These are phyloP conservation scores for Dipodascopsis tothii DNA, from an alignment of 805 yeast genomes.

Conservation along the genomic window DNA sequence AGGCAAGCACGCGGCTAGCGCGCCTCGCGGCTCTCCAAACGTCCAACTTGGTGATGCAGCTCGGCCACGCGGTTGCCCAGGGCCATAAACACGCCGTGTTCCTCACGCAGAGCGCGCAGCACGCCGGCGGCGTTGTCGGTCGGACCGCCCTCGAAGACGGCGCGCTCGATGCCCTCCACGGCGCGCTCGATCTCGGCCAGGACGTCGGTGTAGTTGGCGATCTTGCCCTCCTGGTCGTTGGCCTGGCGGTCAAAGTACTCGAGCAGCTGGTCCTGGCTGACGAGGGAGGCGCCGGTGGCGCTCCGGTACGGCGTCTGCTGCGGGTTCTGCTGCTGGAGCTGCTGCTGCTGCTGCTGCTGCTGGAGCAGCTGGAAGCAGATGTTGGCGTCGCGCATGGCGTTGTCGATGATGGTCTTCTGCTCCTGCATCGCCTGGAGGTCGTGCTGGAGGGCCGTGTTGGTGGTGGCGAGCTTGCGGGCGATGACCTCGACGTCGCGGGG, in stretches of 20 bases:
- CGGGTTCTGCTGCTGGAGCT: not conserved
- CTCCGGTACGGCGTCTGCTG: no score
- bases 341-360: constrained; percentile 6
- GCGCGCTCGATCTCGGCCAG: constrained; percentile 46
- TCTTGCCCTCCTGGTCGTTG: constrained; percentile 39
- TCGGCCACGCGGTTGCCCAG: constrained; percentile 66
- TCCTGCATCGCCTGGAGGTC: constrained; percentile 14
- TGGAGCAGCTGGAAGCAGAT: constrained; percentile 16
- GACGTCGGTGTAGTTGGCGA: constrained; percentile 42
- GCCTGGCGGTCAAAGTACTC: constrained; percentile 44
- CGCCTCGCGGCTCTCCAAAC: constrained; percentile 17
- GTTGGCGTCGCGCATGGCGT: constrained; percentile 13
- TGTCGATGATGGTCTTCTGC: constrained; percentile 13
- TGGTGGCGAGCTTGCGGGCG: constrained; percentile 30
- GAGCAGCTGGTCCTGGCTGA: constrained; percentile 40
- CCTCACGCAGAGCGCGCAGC: constrained; percentile 39
- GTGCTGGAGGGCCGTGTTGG: constrained; percentile 17
- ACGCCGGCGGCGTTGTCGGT: constrained; percentile 19
- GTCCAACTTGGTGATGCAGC: constrained; percentile 47
- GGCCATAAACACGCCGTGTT: constrained; percentile 62
- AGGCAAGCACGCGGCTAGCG: no score
- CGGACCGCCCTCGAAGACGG: constrained; percentile 10
- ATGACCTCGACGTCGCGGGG: constrained; percentile 51
- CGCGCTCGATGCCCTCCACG: constrained; percentile 39
- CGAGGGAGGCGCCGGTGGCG: constrained; percentile 29